Evolutionary conservation across 805 yeast species (phyloP).

Genomic region (Scheffersomyces spartinae): DNA sequence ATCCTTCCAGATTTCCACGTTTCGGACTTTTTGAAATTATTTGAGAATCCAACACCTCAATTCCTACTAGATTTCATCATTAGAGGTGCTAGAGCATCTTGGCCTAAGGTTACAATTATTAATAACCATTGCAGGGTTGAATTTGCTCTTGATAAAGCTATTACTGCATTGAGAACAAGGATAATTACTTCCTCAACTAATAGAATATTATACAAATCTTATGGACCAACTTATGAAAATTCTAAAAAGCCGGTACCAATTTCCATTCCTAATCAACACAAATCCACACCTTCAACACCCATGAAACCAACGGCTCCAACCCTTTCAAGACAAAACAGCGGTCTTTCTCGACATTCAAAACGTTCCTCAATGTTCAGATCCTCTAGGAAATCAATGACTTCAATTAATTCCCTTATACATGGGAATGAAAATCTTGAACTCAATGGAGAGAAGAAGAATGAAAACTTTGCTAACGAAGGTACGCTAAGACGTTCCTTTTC

Average conservation of each 20-base stretch:
- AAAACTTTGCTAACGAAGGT: no score
- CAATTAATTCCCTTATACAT: no score
- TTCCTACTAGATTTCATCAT: constrained; percentile 58
- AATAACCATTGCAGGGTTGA: constrained; percentile 87
- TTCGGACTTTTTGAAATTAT: constrained; percentile 46
- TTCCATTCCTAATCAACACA: neutral
- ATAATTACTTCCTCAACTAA: constrained; percentile 28
- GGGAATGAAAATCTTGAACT: no score
- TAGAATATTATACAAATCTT: no score
- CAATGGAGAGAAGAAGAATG: no score
- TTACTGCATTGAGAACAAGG: constrained; percentile 53
- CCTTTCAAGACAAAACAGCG: constrained; percentile 2
- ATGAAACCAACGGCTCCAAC: no score
- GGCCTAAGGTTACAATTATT: constrained; percentile 85
- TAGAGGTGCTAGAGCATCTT: constrained; percentile 84
- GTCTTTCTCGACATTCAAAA: no score
- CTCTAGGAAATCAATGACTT: no score
- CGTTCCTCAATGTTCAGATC: no score
- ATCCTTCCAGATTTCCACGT: constrained; percentile 68
- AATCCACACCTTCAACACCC: constrained; percentile 6
- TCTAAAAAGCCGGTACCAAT: no score
- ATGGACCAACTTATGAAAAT: no score
- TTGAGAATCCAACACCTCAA: constrained; percentile 74
- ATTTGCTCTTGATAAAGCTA: constrained; percentile 73
- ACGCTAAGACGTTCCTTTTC: no score